Base-by-base conservation (phyloP, 495 filamentous ascomycete species). In the Penicillium argentinense region DNA sequence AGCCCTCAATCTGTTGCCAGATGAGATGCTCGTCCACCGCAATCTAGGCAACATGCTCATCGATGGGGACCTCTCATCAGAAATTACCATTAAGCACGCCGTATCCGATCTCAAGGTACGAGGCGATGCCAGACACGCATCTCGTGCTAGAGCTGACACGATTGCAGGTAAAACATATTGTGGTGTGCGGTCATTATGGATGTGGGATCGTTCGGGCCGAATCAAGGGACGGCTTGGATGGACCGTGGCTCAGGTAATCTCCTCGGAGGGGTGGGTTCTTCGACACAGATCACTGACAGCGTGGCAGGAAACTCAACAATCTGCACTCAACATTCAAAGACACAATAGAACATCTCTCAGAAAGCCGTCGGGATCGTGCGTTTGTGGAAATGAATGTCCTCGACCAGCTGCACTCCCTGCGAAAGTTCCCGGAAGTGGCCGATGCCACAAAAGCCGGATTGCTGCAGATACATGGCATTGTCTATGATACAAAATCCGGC, bases 101-200 rank as follows among this genome's bases (percentile, higher is more conserved):
- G 49, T 75, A 11, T 39, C 54, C 17, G 48, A 63, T n/a, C 44
- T 71, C 9, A 48, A 66, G 50, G 68, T 71, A 36, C n/a, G n/a
- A 39, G 19, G 47, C 30, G 3, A 17, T n/a, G 4, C 25, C n/a
- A 12, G 7, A 14, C 12, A 43, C 17, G 37, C 16, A 12, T 19
- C 18, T 5, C 11, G 3, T 18, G 3, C 22, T n/a, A 12, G 13
- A 19, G 40, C 18, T 62, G 29, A 51, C 42, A n/a, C 6, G 38
- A 1, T 38, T 4, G 11, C 24, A 74, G 67, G 70, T 71, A 11
- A 58, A 65, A 6, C 69, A 75, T 34, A 67, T 75, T 19, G 54
- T 74, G 13, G 53, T 75, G 13, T 73, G 70, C 45, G 72, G 69
- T 3, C 72, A 75, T 36, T 74, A 74, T 23, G 67, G 59, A 16